Percentiles rank a stretch among this genome's conserved stretches.
phyloP scores from a whole-genome alignment of 148 eudicot species.

The Spergularia bocconei region DNA sequence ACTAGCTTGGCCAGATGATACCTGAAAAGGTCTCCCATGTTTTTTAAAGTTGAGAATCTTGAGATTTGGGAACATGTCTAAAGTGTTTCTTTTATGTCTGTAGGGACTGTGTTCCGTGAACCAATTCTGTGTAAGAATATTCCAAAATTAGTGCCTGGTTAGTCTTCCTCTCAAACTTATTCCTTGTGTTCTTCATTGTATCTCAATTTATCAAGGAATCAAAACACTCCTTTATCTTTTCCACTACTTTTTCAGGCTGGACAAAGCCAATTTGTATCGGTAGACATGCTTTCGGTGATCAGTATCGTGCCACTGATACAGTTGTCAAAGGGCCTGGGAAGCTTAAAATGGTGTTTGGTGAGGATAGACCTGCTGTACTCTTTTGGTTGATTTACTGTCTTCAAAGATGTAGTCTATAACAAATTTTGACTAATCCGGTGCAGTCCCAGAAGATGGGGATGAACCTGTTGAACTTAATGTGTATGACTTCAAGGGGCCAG shows the following conservation, averaged over 20 bases:
- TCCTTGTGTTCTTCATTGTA: background rate
- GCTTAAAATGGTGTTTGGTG: constrained; percentile 85
- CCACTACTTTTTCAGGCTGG: constrained; percentile 41
- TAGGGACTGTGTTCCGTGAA: constrained; percentile 91
- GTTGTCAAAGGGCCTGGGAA: constrained; percentile 86
- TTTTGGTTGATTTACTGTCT: background rate
- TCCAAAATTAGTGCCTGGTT: constrained; percentile 76
- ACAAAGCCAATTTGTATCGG: constrained; percentile 92
- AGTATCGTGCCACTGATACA: constrained; percentile 82
- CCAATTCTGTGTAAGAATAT: constrained; percentile 88
- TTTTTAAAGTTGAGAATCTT: too few relatives aligned
- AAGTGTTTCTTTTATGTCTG: constrained; percentile 20
- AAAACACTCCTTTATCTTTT: background rate
- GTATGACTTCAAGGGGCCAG: constrained; percentile 68
- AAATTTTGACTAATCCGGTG: constrained; percentile 15
- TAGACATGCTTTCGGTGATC: constrained; percentile 98
- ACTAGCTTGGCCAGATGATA: too few relatives aligned
- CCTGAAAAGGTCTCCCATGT: too few relatives aligned
- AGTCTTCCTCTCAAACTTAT: background rate
- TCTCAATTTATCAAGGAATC: background rate
- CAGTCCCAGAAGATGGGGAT: constrained; percentile 82
- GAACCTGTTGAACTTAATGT: constrained; percentile 71
- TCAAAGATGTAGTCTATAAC: background rate
- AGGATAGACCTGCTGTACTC: background rate
- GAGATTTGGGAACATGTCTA: too few relatives aligned